Evolutionary conservation across 2,329 filamentous ascomycete species (phyloP).

Genomic region (Alternaria sp.): DNA sequence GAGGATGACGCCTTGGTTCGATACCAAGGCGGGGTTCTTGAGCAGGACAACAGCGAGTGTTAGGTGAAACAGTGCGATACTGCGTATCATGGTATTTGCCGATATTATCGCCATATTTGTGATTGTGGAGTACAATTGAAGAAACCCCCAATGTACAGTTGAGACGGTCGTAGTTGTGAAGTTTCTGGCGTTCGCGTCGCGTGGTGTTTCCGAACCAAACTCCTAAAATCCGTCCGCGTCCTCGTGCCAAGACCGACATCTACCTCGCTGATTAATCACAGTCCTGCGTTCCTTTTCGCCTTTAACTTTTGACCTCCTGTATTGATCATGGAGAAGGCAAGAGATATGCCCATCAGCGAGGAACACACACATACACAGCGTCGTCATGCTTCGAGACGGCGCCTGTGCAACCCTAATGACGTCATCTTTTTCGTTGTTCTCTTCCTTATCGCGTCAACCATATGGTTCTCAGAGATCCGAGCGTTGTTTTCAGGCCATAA

Average conservation of each 20-base stretch:
- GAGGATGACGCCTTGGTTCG: slow-evolving; percentile 81
- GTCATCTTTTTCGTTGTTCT: slow-evolving; percentile 10
- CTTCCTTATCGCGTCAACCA: slow-evolving; percentile 18
- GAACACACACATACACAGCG: slow-evolving; percentile 1
- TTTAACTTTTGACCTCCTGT: background rate
- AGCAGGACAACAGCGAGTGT: slow-evolving; percentile 86
- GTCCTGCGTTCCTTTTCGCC: background rate
- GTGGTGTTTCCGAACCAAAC: slow-evolving; percentile 20
- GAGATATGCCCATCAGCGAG: slow-evolving; percentile 1
- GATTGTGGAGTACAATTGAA: background rate
- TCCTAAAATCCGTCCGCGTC: slow-evolving; percentile 28
- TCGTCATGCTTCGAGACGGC: slow-evolving; percentile 2
- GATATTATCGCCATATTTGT: slow-evolving; percentile 79
- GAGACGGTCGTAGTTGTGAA: slow-evolving; percentile 1
- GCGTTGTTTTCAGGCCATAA: slow-evolving; percentile 3
- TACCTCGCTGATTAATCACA: slow-evolving; percentile 6
- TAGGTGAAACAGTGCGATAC: slow-evolving; percentile 83
- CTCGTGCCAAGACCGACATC: slow-evolving; percentile 11
- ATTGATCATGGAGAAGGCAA: slow-evolving; percentile 22
- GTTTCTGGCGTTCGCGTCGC: slow-evolving; percentile 10
- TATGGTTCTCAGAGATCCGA: slow-evolving; percentile 15
- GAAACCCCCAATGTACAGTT: slow-evolving; percentile 1
- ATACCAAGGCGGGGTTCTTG: slow-evolving; percentile 73
- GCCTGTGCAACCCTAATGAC: background rate
- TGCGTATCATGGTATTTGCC: slow-evolving; percentile 80